These are phyloP conservation scores for Gossypium gossypioides DNA, from an alignment of 441 rosid species.

Conservation along the genomic window DNA sequence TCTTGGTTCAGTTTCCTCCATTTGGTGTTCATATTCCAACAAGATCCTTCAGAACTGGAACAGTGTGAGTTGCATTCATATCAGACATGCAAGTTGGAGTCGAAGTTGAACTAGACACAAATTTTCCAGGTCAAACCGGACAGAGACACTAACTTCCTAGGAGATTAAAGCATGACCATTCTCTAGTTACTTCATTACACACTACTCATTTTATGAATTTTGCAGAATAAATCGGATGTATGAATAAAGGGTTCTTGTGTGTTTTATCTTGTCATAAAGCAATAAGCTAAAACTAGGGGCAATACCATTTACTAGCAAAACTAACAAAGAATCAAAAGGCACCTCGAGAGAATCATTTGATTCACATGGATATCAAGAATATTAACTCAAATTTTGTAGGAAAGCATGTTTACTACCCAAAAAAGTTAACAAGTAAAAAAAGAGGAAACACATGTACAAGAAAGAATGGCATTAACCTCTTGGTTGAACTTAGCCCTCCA, in stretches of 20 bases:
- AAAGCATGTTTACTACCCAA: background rate
- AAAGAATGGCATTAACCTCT: slow-evolving; percentile 35
- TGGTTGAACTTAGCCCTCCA: slow-evolving; percentile 22
- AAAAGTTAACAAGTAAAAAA: background rate
- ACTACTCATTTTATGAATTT: background rate
- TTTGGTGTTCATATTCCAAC: background rate
- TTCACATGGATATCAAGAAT: background rate
- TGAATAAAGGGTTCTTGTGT: background rate
- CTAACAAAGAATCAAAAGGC: background rate
- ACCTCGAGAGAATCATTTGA: background rate
- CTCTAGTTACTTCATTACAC: background rate
- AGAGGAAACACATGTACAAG: slow-evolving; percentile 6
- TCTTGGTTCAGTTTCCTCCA: background rate
- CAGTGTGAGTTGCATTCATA: background rate
- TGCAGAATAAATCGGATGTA: background rate
- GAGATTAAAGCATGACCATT: background rate
- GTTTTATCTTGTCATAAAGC: background rate
- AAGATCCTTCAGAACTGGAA: background rate
- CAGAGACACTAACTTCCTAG: background rate
- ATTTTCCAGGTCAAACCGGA: background rate
- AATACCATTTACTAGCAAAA: background rate
- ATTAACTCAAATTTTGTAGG: background rate
- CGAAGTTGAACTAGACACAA: background rate
- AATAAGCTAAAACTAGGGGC: background rate
- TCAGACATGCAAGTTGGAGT: background rate